phyloP scores from a whole-genome alignment of 805 yeast species.

The Suhomyces vadensis region DNA sequence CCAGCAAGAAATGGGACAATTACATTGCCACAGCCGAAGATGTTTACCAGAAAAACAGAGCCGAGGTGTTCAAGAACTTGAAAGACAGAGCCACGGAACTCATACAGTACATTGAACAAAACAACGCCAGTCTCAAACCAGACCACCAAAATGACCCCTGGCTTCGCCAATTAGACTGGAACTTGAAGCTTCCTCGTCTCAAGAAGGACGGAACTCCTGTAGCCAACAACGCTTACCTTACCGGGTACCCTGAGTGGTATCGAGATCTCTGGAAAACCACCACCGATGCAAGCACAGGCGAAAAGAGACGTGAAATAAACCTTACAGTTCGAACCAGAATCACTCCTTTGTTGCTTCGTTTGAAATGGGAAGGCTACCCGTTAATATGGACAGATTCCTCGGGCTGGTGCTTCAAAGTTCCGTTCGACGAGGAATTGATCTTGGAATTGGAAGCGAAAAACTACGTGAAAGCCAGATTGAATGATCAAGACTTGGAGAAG shows the following conservation, averaged over 20 bases:
- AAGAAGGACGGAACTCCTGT: slow-evolving; percentile 70
- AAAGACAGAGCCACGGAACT: slow-evolving; percentile 60
- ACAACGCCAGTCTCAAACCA: slow-evolving; percentile 17
- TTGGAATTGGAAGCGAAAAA: slow-evolving; percentile 38
- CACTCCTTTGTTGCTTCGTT: slow-evolving; percentile 71
- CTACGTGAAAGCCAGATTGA: slow-evolving; percentile 33
- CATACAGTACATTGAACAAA: slow-evolving; percentile 42
- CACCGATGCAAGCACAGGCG: slow-evolving; percentile 28
- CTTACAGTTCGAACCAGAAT: slow-evolving; percentile 72
- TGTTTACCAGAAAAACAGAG: slow-evolving; percentile 59
- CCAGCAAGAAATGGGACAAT: slow-evolving; percentile 68
- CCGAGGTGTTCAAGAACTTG: slow-evolving; percentile 58
- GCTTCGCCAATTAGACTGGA: slow-evolving; percentile 91
- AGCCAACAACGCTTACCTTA: slow-evolving; percentile 71
- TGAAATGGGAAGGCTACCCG: slow-evolving; percentile 86
- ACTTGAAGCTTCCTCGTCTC: slow-evolving; percentile 54
- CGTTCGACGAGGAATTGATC: slow-evolving; percentile 31
- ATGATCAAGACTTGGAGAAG: slow-evolving; percentile 29
- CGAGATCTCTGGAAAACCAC: slow-evolving; percentile 50
- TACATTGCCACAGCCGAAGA: slow-evolving; percentile 71
- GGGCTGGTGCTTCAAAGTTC: slow-evolving; percentile 90
- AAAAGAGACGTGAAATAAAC: slow-evolving; percentile 43
- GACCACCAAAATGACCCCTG: slow-evolving; percentile 72
- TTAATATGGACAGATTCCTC: slow-evolving; percentile 71
- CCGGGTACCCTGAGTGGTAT: slow-evolving; percentile 96